Evolutionary conservation across 2,329 filamentous ascomycete species (phyloP).

Genomic region (Grosmannia serpens): DNA sequence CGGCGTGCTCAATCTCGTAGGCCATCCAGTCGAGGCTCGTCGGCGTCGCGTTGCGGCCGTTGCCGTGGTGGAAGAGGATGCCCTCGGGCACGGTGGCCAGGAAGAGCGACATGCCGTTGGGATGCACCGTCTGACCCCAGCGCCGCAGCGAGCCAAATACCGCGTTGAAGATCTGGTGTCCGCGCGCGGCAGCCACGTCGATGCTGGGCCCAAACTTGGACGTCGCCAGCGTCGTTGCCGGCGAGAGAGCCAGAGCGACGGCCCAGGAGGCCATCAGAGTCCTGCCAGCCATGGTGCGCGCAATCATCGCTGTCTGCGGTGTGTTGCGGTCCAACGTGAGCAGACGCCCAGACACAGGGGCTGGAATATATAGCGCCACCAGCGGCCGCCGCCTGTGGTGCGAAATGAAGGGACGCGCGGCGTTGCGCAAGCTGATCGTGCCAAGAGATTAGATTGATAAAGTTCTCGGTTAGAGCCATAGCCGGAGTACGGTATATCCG

Average conservation of each 20-base stretch:
- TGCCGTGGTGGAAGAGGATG: slow-evolving; percentile 58
- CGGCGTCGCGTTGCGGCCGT: slow-evolving; percentile 31
- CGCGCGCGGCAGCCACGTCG: slow-evolving; percentile 6
- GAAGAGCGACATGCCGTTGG: slow-evolving; percentile 67
- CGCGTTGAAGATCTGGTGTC: slow-evolving; percentile 46
- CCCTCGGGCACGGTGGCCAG: slow-evolving; percentile 52
- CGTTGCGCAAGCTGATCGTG: not conserved
- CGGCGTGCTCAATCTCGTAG: slow-evolving; percentile 65
- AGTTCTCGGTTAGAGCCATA: not conserved
- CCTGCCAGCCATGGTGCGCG: not conserved
- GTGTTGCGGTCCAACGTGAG: not conserved
- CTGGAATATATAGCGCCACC: not conserved
- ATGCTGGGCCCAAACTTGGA: not conserved
- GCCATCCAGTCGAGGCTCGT: slow-evolving; percentile 55
- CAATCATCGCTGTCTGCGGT: too few species aligned
- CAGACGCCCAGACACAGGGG: not conserved
- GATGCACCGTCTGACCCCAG: slow-evolving; percentile 59
- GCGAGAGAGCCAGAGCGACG: not conserved
- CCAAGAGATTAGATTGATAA: not conserved
- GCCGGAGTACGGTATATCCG: too few species aligned
- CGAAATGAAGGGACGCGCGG: not conserved
- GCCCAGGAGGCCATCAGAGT: not conserved
- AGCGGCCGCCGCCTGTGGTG: not conserved
- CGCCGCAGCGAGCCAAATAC: slow-evolving; percentile 34
- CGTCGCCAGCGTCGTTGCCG: not conserved